Evolutionary conservation across 2,329 filamentous ascomycete genomes (phyloP).

Genomic region (Colletotrichum sp.): DNA sequence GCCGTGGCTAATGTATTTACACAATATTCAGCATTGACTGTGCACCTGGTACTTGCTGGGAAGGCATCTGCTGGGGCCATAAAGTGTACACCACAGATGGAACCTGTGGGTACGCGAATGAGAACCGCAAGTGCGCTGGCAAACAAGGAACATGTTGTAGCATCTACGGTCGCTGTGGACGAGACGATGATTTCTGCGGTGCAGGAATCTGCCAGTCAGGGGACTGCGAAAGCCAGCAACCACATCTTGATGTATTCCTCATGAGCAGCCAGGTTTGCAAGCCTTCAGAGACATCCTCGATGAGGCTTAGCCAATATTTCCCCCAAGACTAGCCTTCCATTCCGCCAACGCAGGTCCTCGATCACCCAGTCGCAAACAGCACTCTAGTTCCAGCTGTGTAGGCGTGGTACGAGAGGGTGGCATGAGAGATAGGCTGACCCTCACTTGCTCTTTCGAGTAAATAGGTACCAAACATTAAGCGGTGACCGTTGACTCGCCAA

Average conservation of each 20-base stretch:
- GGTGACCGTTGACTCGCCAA: neutral
- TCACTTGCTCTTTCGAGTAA: neutral
- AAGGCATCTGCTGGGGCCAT: neutral
- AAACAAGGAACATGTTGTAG: neutral
- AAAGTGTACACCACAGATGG: neutral
- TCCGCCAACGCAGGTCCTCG: neutral
- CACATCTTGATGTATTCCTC: neutral
- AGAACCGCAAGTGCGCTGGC: neutral
- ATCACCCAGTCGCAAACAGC: neutral
- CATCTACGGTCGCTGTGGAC: neutral
- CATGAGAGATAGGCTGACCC: neutral
- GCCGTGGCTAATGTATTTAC: neutral
- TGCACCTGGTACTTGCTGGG: neutral
- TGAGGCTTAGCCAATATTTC: neutral
- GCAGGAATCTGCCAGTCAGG: neutral
- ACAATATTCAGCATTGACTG: neutral
- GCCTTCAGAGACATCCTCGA: neutral
- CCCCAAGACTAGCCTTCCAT: neutral
- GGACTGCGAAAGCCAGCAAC: neutral
- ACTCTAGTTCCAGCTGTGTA: neutral
- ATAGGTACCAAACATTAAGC: neutral
- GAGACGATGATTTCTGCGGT: neutral
- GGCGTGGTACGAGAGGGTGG: neutral
- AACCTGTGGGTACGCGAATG: neutral
- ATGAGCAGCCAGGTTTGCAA: neutral